phyloP scores from a whole-genome alignment of 768 basidiomycete species.

The Boletus rubroflammeus region DNA sequence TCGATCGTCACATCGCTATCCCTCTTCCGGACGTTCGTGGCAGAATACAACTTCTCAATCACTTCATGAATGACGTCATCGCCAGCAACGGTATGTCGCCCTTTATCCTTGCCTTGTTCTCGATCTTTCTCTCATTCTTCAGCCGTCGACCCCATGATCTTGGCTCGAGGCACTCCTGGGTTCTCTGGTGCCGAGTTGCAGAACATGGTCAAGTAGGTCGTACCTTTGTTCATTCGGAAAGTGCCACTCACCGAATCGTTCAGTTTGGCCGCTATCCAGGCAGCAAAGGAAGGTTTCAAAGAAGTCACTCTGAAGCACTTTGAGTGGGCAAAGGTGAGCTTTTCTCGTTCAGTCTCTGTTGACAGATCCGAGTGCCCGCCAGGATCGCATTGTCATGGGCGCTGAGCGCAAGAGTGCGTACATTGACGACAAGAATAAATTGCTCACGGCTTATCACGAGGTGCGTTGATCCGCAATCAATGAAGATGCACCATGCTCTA shows the following conservation, averaged over 20 bases:
- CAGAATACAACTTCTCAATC: slow-evolving; percentile 86
- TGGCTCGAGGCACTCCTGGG: slow-evolving; percentile 92
- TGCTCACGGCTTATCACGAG: slow-evolving; percentile 96
- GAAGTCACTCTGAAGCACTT: slow-evolving; percentile 79
- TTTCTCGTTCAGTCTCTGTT: neutral
- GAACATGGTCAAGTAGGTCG: slow-evolving; percentile 88
- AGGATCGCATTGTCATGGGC: slow-evolving; percentile 97
- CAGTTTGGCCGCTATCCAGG: slow-evolving; percentile 91
- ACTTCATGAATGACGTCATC: slow-evolving; percentile 83
- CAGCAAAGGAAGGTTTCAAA: slow-evolving; percentile 75
- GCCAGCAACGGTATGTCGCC: slow-evolving; percentile 48
- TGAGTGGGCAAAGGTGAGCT: slow-evolving; percentile 91
- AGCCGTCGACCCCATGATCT: slow-evolving; percentile 82
- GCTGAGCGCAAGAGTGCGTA: slow-evolving; percentile 89
- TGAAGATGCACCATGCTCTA: neutral
- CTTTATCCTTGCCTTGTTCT: neutral
- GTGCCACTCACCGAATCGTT: neutral
- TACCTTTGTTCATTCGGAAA: neutral
- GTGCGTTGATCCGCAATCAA: slow-evolving; percentile 35
- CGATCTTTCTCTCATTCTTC: neutral
- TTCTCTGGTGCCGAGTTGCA: slow-evolving; percentile 97
- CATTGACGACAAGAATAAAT: slow-evolving; percentile 82
- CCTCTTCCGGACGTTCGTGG: slow-evolving; percentile 94
- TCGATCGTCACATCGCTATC: slow-evolving; percentile 90
- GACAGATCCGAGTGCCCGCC: neutral